Evolutionary conservation across 108 stramenopile species (phyloP).

Genomic region (Pseudonitzschia multiseries): DNA sequence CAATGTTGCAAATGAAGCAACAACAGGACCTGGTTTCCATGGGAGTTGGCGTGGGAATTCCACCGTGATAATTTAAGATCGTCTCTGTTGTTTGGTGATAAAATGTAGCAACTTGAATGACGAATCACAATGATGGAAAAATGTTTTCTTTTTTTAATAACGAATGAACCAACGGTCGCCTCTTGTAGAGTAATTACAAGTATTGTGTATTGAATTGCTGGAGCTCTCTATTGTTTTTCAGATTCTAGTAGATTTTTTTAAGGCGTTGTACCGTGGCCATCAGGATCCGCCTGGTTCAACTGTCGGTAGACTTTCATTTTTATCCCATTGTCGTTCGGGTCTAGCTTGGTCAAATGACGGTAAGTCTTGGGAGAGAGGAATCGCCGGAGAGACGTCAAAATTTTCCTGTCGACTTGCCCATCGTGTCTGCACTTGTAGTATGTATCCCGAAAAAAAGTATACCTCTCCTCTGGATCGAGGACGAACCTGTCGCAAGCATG

Average conservation of each 20-base stretch:
- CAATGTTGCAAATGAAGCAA: slow-evolving; percentile 88
- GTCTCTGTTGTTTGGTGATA: background rate
- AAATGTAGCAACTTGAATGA: too few relatives aligned
- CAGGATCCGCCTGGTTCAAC: background rate
- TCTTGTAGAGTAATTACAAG: background rate
- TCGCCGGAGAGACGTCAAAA: background rate
- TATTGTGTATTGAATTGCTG: too few relatives aligned
- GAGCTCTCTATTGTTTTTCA: too few relatives aligned
- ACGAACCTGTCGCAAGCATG: slow-evolving; percentile 14
- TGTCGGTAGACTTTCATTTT: background rate
- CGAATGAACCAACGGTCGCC: too few relatives aligned
- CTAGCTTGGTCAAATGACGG: slow-evolving; percentile 1
- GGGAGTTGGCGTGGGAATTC: slow-evolving; percentile 47
- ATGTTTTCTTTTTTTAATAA: background rate
- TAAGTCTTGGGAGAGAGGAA: background rate
- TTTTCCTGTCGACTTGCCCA: slow-evolving; percentile 10
- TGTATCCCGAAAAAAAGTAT: background rate
- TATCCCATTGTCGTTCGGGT: slow-evolving; percentile 1
- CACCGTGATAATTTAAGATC: background rate
- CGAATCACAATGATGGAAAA: background rate
- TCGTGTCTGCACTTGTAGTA: slow-evolving; percentile 12
- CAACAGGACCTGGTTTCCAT: slow-evolving; percentile 79
- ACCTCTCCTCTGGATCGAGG: background rate
- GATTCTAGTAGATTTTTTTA: background rate
- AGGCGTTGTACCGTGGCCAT: background rate